Base-by-base conservation (phyloP, 1,284 basidiomycete genomes). In the Rhodofomes roseus region DNA sequence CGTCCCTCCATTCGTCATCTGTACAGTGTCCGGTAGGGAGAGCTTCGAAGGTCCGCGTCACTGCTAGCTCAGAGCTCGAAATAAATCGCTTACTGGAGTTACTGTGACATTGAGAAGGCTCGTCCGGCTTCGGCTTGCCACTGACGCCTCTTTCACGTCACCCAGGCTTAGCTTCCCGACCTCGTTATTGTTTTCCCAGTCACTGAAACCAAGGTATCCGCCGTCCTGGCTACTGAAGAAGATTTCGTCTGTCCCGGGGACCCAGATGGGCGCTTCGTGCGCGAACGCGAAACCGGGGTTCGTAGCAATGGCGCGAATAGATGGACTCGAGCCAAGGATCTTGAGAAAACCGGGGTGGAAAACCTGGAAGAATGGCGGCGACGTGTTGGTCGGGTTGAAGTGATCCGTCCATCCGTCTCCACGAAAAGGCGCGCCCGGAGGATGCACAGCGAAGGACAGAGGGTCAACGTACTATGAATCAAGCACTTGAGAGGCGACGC, bases 1-100 rank as follows among this genome's bases (percentile, higher is more conserved):
- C 43, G 85, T 87, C 14, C 84, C 86, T 36, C 90, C 90, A 68
- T 92, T 93, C 12, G 87, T 88, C 83, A 91, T 92, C 69, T 86
- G 79, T 7, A 84, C 65, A 1, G 67, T 68, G 29, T 77, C 75
- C 0, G 84, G 76, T 40, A 86, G 73, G 66, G 78, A 71, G 53
- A 86, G 69, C 81, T 83, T 40, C 48, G 22, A 11, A 40, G 6
- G 39, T 1, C 14, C 11, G 11, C 12, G n/a, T 36, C 18, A 43
- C 2, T n/a, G n/a, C n/a, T 25, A 5, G 12, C 23, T 53, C 31
- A 11, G 31, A 18, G 20, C 20, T 29, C 44, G 16, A 12, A 22
- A 1, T 16, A 37, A 27, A 22, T 11, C 23, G 68, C 79, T 63
- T 62, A 86, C 86, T 61, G 79, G 76, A 6, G 80, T 81, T 2